Base-by-base conservation (phyloP, 78 protist species). In the Pigoraptor vietnamica region DNA sequence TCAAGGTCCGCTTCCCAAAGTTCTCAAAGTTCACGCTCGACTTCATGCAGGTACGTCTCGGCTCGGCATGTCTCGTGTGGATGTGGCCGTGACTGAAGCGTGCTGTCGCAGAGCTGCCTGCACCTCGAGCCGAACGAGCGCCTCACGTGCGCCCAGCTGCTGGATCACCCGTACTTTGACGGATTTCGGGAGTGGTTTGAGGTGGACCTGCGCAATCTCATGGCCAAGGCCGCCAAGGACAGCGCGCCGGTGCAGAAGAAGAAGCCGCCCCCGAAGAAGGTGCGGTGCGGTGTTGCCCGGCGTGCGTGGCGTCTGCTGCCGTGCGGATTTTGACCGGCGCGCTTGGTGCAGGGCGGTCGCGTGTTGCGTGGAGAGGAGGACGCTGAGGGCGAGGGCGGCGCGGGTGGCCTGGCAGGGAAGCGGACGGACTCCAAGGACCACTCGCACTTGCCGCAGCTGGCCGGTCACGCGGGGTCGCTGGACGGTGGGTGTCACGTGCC, bases 1-100 rank as follows among this genome's bases (percentile, higher is more conserved):
- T 94, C 25, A 91, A 87, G n/a, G 9, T 39, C 2, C 93, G 95
- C 67, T 93, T 93, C 81, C 92, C 87, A 0, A 24, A 37, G n/a
- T 82, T 10, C 37, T 2, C 0, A 0, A n/a, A 32, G 38, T 35
- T 0, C 23, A 0, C 32, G 10, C 81, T 90, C 36, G 1, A 33
- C 23, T 82, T 90, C 40, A 2, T 90, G 83, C 37, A 83, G 87
- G 87, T 83, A 1, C n/a, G 83, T 1, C 10, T 1, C 83, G 1
- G 34, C 35, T 2, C 25, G 56, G 56, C 25, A 40, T 14, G 14
- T 2, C 56, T 2, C 56, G 56, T 40, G 56, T 14, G 56, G 2
- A 14, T 14, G 56, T 40, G 56, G 25, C 25, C 14, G 14, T 40
- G 56, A 19, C 25, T 40, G 56, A 40, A 40, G 2, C 25, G 2